Evolutionary conservation across 2,329 filamentous ascomycete species (phyloP), one percentile per base, ranked within the genome.

Genomic region (Fonsecaea nubica): DNA sequence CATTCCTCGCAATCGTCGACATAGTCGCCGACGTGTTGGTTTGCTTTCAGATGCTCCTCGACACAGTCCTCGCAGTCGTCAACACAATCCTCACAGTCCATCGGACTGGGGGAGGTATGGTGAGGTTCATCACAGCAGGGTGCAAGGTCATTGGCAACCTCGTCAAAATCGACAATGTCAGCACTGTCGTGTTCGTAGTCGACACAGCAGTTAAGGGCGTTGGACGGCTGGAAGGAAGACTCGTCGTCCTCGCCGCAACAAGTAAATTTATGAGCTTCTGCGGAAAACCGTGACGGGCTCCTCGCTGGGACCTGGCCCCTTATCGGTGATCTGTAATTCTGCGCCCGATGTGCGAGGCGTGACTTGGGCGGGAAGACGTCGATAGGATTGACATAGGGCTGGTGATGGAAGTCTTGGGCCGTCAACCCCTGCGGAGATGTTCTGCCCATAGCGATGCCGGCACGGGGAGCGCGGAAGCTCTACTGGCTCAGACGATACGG

Each of bases 1-100:
- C 71, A 72, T 48, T 70, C 70, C 10, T 70, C 65, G 50, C 71
- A 73, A 36, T 71, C 62, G n/a, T 71, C 65, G 40, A 67, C 48
- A 50, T 61, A 66, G 8, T 58, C 33, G 36, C 38, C 30, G 38
- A 40, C 18, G 33, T 56, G 63, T 2, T 66, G 65, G 33, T 66
- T 68, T 36, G 64, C 67, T 36, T 62, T 63, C 21, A 63, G 50
- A 30, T 70, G 68, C 53, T 71, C 66, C 35, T 71, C 69, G n/a
- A 66, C 66, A 61, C 69, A 71, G 53, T 69, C 66, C n/a, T 71
- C 63, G 58, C 68, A 69, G 54, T 70, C 69, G 38, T 71, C 66
- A 9, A 68, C 62, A 25, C 69, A 71, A 40, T 71, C 67, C 42
- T 71, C 67, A 48, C 69, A 71, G 57, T 70, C 68, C 68, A 70